phyloP scores from a whole-genome alignment of 2,329 filamentous ascomycete species.

The Calonectria fujianensis region DNA sequence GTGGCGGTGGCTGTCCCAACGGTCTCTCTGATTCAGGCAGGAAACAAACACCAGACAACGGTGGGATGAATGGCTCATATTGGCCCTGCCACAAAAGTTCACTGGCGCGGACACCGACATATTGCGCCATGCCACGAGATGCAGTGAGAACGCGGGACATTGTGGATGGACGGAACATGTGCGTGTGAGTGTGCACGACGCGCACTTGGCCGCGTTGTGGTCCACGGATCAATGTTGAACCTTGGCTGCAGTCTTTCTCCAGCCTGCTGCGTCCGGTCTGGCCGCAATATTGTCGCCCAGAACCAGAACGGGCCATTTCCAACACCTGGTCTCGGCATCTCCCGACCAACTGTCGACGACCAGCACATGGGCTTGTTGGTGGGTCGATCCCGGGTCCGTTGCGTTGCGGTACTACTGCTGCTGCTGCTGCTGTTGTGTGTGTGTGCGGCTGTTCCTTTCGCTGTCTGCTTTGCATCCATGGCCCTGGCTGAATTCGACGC shows the following conservation, averaged over 20 bases:
- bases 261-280: slow-evolving; percentile 36
- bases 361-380: slow-evolving; percentile 44
- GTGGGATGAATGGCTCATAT: slow-evolving; percentile 23
- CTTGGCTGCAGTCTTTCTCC: slow-evolving; percentile 30
- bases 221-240: slow-evolving; percentile 32
- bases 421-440: slow-evolving; percentile 22
- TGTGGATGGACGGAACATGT: neutral
- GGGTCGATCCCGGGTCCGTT: slow-evolving; percentile 43
- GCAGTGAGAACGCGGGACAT: slow-evolving; percentile 21
- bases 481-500: slow-evolving; percentile 49
- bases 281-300: slow-evolving; percentile 33
- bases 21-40: slow-evolving; percentile 28
- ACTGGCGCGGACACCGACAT: slow-evolving; percentile 31
- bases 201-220: slow-evolving; percentile 21
- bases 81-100: slow-evolving; percentile 6
- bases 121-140: slow-evolving; percentile 35
- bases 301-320: slow-evolving; percentile 37
- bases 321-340: slow-evolving; percentile 51
- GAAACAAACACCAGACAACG: slow-evolving; percentile 26
- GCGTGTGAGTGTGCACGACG: slow-evolving; percentile 25
- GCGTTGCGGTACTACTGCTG: slow-evolving; percentile 38
- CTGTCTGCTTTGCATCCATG: slow-evolving; percentile 43
- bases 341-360: slow-evolving; percentile 49
- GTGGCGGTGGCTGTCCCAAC: slow-evolving; percentile 26
- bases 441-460: slow-evolving; percentile 45